Conservation (phyloP, 306 rosid species). For the Casuarina equisetifolia region DNA sequence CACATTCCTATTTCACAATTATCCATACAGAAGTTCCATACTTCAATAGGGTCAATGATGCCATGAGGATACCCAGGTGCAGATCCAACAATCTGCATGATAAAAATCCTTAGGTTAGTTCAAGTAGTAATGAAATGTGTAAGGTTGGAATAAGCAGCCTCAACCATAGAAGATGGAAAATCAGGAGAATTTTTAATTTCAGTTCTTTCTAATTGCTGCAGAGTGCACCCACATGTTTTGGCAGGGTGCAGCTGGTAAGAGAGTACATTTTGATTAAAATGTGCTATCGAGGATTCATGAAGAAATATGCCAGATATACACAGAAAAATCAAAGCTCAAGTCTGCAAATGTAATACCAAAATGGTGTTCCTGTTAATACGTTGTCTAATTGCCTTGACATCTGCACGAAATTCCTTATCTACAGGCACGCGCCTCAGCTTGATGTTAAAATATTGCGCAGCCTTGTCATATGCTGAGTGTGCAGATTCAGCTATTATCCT, state of each 20-base stretch:
- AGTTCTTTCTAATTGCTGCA: too few species aligned
- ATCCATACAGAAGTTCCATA: conserved; percentile 31
- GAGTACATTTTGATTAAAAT: not conserved
- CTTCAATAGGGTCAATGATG: conserved; percentile 89
- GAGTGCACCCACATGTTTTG: not conserved
- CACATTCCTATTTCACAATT: conserved; percentile 8
- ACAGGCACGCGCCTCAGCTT: conserved; percentile 90
- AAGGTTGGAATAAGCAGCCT: conserved; percentile 26
- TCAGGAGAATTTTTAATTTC: not conserved
- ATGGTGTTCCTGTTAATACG: conserved; percentile 77
- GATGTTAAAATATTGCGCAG: conserved; percentile 93
- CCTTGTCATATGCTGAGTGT: conserved; percentile 97
- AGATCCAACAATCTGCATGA: conserved; percentile 91
- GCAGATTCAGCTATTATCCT: conserved; percentile 95
- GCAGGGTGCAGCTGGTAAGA: not conserved
- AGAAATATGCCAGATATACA: not conserved
- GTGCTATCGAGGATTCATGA: not conserved
- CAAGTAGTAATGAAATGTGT: conserved; percentile 27
- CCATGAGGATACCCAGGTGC: conserved; percentile 99
- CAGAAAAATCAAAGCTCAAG: not conserved
- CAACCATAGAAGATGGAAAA: conserved; percentile 10
- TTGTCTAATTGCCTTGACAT: conserved; percentile 60
- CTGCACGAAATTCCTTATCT: conserved; percentile 72
- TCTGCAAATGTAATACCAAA: conserved; percentile 51
- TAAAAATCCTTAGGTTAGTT: conserved; percentile 25